Conservation (phyloP, 2,329 filamentous ascomycete species). For the Monilinia laxa region DNA sequence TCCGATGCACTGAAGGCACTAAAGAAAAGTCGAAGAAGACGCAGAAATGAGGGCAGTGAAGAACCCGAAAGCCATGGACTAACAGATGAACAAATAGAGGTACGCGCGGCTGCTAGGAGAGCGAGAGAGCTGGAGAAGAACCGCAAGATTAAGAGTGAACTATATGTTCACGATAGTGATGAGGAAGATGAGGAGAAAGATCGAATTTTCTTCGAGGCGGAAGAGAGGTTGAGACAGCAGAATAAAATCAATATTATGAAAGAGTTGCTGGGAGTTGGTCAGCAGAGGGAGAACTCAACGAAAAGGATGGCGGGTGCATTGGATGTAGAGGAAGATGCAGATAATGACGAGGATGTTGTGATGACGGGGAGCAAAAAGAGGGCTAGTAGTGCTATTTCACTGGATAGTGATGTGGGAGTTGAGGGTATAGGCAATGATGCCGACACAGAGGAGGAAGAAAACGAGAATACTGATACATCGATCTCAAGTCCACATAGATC, state of each 20-base stretch:
- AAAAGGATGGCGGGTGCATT: slow-evolving; percentile 29
- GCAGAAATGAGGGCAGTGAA: slow-evolving; percentile 40
- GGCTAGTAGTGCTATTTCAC: slow-evolving; percentile 23
- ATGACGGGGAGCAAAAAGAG: slow-evolving; percentile 26
- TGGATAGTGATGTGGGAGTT: slow-evolving; percentile 39
- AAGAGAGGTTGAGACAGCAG: slow-evolving; percentile 64
- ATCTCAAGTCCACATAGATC: slow-evolving; percentile 43
- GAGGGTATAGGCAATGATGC: slow-evolving; percentile 23
- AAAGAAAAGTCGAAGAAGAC: slow-evolving; percentile 57
- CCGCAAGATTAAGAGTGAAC: slow-evolving; percentile 76
- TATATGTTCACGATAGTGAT: slow-evolving; percentile 80
- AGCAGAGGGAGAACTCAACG: slow-evolving; percentile 27
- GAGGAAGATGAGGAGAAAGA: slow-evolving; percentile 81
- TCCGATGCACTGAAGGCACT: slow-evolving; percentile 56
- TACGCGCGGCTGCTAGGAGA: slow-evolving; percentile 57
- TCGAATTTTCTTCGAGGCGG: slow-evolving; percentile 72
- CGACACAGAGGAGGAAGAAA: slow-evolving; percentile 38
- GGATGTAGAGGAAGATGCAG: slow-evolving; percentile 29
- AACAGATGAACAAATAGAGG: slow-evolving; percentile 63
- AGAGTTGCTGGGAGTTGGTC: slow-evolving; percentile 33
- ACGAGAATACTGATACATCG: slow-evolving; percentile 43
- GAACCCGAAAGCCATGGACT: slow-evolving; percentile 47
- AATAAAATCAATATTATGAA: slow-evolving; percentile 38
- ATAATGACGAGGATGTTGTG: slow-evolving; percentile 38
- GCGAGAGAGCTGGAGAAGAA: slow-evolving; percentile 74